These are phyloP conservation scores for Pelargonium myrrhifolium DNA, from an alignment of 441 rosid genomes.

Conservation along the genomic window DNA sequence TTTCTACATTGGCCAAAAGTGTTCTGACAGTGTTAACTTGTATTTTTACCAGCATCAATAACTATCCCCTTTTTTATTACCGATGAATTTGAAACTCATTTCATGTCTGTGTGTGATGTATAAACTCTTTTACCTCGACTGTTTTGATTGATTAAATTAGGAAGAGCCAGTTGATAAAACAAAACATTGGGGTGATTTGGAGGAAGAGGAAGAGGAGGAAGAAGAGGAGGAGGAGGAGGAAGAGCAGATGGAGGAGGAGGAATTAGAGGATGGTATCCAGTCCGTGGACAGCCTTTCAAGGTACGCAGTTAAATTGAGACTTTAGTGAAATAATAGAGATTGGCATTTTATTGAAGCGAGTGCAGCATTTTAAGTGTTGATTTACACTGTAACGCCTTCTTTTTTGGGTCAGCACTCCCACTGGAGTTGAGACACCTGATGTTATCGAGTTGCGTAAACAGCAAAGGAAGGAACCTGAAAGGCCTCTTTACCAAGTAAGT, in stretches of 20 bases:
- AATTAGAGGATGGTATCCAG: conserved; percentile 75
- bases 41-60: too few species aligned
- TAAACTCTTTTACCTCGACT: background rate
- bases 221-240: conserved; percentile 65
- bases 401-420: conserved; percentile 62
- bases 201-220: conserved; percentile 77
- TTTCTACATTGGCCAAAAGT: too few species aligned
- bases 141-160: conserved; percentile 28
- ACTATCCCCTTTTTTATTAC: too few species aligned
- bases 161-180: conserved; percentile 96
- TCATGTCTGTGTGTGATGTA: too few species aligned
- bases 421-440: conserved; percentile 99
- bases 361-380: background rate
- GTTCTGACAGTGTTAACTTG: too few species aligned
- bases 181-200: conserved; percentile 99
- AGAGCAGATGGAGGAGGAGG: conserved; percentile 76
- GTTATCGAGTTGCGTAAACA: conserved; percentile 94
- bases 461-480: conserved; percentile 96
- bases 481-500: conserved; percentile 85
- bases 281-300: conserved; percentile 95
- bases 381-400: background rate
- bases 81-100: background rate
- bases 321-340: background rate
- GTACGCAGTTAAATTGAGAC: conserved; percentile 23
- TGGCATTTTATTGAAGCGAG: background rate